phyloP scores from a whole-genome alignment of 805 yeast genomes.

The Sugiyamaella floridensis region DNA sequence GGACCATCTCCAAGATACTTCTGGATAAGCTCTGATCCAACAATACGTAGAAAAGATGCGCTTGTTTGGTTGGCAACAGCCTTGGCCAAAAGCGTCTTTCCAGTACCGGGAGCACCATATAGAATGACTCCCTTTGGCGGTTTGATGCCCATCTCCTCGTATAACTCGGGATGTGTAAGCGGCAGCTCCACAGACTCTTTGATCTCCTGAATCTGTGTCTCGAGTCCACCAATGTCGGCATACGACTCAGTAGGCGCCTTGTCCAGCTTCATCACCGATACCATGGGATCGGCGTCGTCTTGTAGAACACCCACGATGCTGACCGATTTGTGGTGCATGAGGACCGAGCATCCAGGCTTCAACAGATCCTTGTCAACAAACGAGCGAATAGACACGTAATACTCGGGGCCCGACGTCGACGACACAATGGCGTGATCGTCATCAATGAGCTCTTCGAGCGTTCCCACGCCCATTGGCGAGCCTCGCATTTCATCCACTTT shows the following conservation, averaged over 20 bases:
- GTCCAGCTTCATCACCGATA: slow-evolving; percentile 94
- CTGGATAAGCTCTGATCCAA: slow-evolving; percentile 94
- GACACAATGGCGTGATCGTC: slow-evolving; percentile 99
- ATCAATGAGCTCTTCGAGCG: slow-evolving; percentile 93
- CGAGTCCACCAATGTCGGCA: slow-evolving; percentile 96
- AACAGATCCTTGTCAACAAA: slow-evolving; percentile 93
- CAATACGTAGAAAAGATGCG: slow-evolving; percentile 92
- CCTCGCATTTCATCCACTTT: slow-evolving; percentile 95
- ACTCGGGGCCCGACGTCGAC: slow-evolving; percentile 92
- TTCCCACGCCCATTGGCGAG: slow-evolving; percentile 92
- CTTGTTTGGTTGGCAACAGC: slow-evolving; percentile 98
- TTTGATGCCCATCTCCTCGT: slow-evolving; percentile 97
- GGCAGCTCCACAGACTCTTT: slow-evolving; percentile 97
- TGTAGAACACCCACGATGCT: slow-evolving; percentile 96
- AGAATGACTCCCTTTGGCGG: slow-evolving; percentile 97
- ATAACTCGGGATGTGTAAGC: slow-evolving; percentile 89
- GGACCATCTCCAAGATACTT: slow-evolving; percentile 98
- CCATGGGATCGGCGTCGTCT: slow-evolving; percentile 98
- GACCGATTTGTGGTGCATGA: slow-evolving; percentile 91
- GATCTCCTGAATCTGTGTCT: slow-evolving; percentile 92
- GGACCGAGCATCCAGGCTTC: slow-evolving; percentile 95
- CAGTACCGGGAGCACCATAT: slow-evolving; percentile 98
- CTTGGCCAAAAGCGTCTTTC: slow-evolving; percentile 89
- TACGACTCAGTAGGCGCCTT: slow-evolving; percentile 96
- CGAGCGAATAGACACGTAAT: slow-evolving; percentile 89